Conservation (phyloP, 768 basidiomycete species). For the Mrakia hoshinonis region DNA sequence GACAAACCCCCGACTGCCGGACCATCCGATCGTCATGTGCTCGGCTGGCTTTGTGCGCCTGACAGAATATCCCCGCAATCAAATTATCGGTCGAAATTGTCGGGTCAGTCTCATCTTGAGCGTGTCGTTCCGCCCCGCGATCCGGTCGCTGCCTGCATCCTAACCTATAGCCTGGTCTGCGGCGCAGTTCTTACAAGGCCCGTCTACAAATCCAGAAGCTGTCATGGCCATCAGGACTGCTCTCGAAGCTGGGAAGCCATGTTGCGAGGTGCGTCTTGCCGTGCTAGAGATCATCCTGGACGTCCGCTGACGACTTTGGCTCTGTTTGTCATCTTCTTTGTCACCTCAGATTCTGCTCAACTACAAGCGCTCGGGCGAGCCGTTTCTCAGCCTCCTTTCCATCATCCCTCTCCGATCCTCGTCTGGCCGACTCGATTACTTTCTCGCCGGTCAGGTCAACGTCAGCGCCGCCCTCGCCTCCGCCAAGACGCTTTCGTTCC, state of each 20-base stretch:
- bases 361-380: background rate
- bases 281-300: too few species aligned
- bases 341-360: conserved; percentile 1
- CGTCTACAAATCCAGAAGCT: background rate
- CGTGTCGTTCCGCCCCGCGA: too few species aligned
- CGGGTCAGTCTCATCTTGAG: background rate
- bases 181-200: background rate
- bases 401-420: background rate
- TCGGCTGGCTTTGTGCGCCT: conserved; percentile 6
- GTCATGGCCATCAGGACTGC: background rate
- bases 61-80: conserved; percentile 5
- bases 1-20: background rate
- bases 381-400: background rate
- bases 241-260: background rate
- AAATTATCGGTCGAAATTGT: conserved; percentile 9
- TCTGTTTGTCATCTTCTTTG: too few species aligned
- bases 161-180: too few species aligned
- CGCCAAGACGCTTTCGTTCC: background rate
- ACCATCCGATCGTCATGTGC: conserved; percentile 16
- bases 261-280: background rate
- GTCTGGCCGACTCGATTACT: background rate
- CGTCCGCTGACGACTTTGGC: too few species aligned
- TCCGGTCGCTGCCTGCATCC: too few species aligned
- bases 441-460: background rate
- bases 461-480: conserved; percentile 6